Evolutionary conservation across 1,139 yeast species (phyloP), one percentile per base, ranked within the genome.

Genomic region (Pichia sp.): DNA sequence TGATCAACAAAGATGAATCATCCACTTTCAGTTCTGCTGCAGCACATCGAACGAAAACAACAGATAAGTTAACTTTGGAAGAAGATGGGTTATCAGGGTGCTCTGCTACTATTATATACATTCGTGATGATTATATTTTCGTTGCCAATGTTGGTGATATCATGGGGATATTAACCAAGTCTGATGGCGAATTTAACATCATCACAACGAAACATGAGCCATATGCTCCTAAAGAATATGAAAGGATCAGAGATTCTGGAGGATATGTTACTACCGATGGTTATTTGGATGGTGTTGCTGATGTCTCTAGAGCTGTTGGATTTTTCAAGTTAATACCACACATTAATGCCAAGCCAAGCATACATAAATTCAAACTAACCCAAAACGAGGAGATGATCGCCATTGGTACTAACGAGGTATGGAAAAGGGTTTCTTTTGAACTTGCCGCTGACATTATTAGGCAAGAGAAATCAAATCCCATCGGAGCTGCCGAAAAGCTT

Each of bases 131-230:
- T 56, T 78, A 76, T 57, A 70, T 92, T 34, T 91, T 85, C 68
- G 79, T 92, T 20, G 97, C 97, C 2, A 92, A 92, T 63, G 81
- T 88, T 54, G 99, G 99, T 64, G 98, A 93, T 66, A 83, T 89
- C 3, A 87, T 86, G 77, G 93, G 92, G 0, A 76, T 93, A 53
- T 70, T 93, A 54, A 85, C 96, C 5, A 80, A 86, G 59, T 80
- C 83, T 47, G 89, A 88, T 68, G 97, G 98, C 33, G 95, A 90
- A 50, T 87, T 83, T 66, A 73, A 78, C 12, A 75, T 83, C 6
- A 74, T 95, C 50, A 87, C 97, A 1, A 83, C 80, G 34, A 84
- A 87, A 54, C 97, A 93, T 67, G 91, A 86, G 59, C 97, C 98
- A 6, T 86, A 95, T 6, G 82, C 79, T 49, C 77, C 89, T 48